A percentile compares a stretch with the other conserved stretches of the same genome.
These are phyloP conservation scores for Cercospora sp. DNA, from an alignment of 2,329 filamentous ascomycete genomes.

Conservation along the genomic window DNA sequence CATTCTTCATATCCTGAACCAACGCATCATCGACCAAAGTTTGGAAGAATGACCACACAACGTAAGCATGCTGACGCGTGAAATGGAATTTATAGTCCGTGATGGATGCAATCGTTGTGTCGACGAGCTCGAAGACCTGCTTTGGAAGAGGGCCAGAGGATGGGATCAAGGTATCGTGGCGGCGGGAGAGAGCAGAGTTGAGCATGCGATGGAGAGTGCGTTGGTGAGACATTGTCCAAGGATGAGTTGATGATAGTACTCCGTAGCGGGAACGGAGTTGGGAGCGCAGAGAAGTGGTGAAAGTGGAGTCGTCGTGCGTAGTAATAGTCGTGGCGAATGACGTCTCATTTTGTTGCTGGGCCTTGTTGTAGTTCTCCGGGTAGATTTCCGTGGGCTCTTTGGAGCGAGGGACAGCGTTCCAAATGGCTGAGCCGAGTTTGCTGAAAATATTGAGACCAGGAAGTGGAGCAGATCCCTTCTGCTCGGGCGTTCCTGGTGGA, in stretches of 20 bases:
- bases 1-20: conserved; percentile 30
- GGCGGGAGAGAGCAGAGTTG: conserved; percentile 35
- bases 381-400: conserved; percentile 26
- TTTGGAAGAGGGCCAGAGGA: conserved; percentile 28
- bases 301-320: conserved; percentile 14
- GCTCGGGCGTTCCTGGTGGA: conserved; percentile 3
- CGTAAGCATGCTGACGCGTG: conserved; percentile 32
- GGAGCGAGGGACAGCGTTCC: conserved; percentile 33
- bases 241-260: conserved; percentile 35
- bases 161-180: conserved; percentile 36
- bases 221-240: conserved; percentile 41
- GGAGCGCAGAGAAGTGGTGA: conserved; percentile 30
- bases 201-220: conserved; percentile 42
- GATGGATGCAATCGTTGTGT: conserved; percentile 23
- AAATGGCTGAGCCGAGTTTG: conserved; percentile 34
- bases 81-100: conserved; percentile 31
- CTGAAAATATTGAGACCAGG: conserved; percentile 26
- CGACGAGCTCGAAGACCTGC: conserved; percentile 23
- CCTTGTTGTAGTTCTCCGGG: background rate
- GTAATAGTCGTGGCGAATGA: background rate
- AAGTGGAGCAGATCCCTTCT: background rate
- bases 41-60: conserved; percentile 37
- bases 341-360: background rate
- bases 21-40: conserved; percentile 31
- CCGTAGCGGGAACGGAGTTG: conserved; percentile 39